Evolutionary conservation across 495 filamentous ascomycete genomes (phyloP).

Genomic region (Lasiosphaeria miniovina): DNA sequence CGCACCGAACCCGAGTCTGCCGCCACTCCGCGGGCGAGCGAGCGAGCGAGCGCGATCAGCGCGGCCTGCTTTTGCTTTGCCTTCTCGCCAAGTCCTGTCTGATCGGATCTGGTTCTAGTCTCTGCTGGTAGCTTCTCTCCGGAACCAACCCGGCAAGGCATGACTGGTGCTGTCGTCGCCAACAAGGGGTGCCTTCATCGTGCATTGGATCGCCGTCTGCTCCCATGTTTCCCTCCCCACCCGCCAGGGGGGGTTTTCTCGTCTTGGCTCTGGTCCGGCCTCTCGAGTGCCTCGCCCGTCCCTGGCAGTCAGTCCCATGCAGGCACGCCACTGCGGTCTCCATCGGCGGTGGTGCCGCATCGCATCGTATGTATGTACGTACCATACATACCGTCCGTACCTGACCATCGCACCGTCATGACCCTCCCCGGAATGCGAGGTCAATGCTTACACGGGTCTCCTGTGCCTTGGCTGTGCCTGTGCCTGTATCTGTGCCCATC

Average conservation of each 20-base stretch:
- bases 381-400: background rate
- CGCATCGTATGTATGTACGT: no score
- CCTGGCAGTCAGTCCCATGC: no score
- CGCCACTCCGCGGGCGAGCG: background rate
- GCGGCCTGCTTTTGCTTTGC: background rate
- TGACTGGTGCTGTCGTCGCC: background rate
- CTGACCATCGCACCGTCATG: slow-evolving; percentile 9
- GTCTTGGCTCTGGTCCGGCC: background rate
- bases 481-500: background rate
- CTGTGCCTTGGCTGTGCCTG: slow-evolving; percentile 3
- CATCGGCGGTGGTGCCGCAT: no score
- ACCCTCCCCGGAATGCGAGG: slow-evolving; percentile 15
- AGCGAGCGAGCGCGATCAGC: background rate
- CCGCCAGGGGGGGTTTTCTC: background rate
- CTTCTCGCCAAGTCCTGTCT: background rate
- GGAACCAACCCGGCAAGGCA: slow-evolving; percentile 4
- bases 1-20: no score
- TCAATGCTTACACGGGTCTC: slow-evolving; percentile 13
- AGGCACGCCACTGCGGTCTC: no score
- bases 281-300: slow-evolving; percentile 5
- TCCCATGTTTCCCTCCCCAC: slow-evolving; percentile 1
- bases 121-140: background rate
- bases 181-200: background rate
- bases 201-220: slow-evolving; percentile 2
- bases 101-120: no score